phyloP scores from a whole-genome alignment of 2,329 filamentous ascomycete species.

The Cladosporium oxysporum region DNA sequence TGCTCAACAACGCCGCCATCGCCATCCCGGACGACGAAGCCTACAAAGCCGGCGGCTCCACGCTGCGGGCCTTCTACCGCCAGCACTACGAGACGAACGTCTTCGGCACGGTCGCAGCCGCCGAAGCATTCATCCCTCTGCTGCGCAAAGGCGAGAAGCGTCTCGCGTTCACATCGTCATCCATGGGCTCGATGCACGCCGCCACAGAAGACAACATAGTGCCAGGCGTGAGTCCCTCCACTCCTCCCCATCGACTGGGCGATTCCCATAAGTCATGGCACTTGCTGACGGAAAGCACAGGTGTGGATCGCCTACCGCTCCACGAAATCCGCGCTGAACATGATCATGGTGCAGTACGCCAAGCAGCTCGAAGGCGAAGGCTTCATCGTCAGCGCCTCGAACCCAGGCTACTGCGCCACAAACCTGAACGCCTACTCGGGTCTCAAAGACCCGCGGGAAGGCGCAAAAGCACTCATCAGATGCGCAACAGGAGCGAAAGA shows the following conservation, averaged over 20 bases:
- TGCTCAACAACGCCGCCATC: conserved; percentile 45
- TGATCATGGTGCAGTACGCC: conserved; percentile 50
- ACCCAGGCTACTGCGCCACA: conserved; percentile 28
- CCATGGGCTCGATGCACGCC: conserved; percentile 24
- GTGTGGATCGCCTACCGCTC: conserved; percentile 38
- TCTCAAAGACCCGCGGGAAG: conserved; percentile 33
- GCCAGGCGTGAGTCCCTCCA: conserved; percentile 6
- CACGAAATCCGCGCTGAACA: conserved; percentile 48
- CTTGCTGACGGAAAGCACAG: not conserved
- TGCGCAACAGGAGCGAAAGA: conserved; percentile 28
- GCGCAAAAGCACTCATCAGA: conserved; percentile 32
- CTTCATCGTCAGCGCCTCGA: conserved; percentile 43
- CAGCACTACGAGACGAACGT: conserved; percentile 48
- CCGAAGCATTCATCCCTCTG: conserved; percentile 46
- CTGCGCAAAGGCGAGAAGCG: conserved; percentile 45
- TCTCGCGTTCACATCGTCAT: conserved; percentile 33
- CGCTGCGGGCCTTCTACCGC: conserved; percentile 35
- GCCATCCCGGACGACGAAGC: conserved; percentile 22
- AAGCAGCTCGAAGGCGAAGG: conserved; percentile 39
- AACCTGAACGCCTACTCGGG: conserved; percentile 30
- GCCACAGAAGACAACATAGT: conserved; percentile 16
- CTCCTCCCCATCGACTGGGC: no score
- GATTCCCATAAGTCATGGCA: not conserved
- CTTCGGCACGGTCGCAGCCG: conserved; percentile 48
- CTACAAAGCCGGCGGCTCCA: conserved; percentile 23